phyloP scores from a whole-genome alignment of 2,329 filamentous ascomycete genomes.

The Cladosporium phlei region DNA sequence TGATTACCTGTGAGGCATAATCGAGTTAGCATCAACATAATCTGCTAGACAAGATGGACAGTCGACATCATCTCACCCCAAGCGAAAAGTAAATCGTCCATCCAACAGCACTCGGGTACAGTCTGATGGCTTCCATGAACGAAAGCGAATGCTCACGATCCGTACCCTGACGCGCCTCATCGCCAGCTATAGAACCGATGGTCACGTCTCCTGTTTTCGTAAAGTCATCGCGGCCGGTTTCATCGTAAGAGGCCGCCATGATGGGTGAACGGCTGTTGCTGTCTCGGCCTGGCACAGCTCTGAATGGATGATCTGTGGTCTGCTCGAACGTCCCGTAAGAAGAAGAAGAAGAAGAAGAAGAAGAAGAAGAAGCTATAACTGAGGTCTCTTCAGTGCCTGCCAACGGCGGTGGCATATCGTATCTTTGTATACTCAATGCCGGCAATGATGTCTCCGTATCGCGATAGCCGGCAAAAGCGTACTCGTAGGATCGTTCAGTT shows the following conservation, averaged over 20 bases:
- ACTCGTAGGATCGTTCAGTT: too few relatives aligned
- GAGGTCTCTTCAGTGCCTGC: too few relatives aligned
- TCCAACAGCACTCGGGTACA: slow-evolving; percentile 44
- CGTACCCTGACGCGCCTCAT: slow-evolving; percentile 23
- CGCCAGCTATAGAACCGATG: slow-evolving; percentile 26
- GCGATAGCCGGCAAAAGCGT: too few relatives aligned
- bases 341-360: too few relatives aligned
- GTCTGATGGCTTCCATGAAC: slow-evolving; percentile 34
- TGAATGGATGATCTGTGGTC: too few relatives aligned
- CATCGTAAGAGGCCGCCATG: not conserved
- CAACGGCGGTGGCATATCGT: too few relatives aligned
- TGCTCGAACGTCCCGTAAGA: too few relatives aligned
- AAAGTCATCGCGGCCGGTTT: not conserved
- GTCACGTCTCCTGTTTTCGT: slow-evolving; percentile 1
- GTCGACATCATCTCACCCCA: slow-evolving; percentile 50
- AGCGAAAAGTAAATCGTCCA: slow-evolving; percentile 59
- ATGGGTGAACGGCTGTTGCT: not conserved
- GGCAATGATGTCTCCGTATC: too few relatives aligned
- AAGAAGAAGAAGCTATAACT: too few relatives aligned
- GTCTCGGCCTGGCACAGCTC: too few relatives aligned
- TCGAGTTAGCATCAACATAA: not conserved
- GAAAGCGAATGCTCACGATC: slow-evolving; percentile 26
- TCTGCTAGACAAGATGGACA: not conserved
- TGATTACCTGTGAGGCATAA: slow-evolving; percentile 46
- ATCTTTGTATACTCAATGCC: too few relatives aligned